Percentiles rank a stretch among this genome's conserved stretches.
phyloP scores from a whole-genome alignment of 1,139 yeast species.

The Geotrichum klebahnii region DNA sequence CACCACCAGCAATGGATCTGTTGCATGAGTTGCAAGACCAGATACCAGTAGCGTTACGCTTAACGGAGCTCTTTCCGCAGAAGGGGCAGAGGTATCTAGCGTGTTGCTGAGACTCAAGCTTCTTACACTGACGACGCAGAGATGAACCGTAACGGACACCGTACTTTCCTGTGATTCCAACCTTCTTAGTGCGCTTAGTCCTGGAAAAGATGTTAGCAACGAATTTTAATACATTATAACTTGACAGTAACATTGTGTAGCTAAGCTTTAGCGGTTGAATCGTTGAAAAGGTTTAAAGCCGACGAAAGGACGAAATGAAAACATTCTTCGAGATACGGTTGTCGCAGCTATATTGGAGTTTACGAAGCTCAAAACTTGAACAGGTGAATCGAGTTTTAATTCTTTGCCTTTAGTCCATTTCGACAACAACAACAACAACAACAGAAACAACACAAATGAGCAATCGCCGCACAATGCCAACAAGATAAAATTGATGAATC shows the following conservation, averaged over 20 bases:
- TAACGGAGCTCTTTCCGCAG: constrained; percentile 99
- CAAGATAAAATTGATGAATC: neutral
- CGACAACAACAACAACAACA: no score
- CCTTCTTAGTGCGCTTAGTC: constrained; percentile 99
- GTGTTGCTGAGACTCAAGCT: constrained; percentile 98
- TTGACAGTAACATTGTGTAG: no score
- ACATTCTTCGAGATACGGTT: no score
- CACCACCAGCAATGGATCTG: constrained; percentile 99
- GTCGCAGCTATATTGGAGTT: no score
- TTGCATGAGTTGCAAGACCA: constrained; percentile 94
- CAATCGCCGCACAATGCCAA: neutral
- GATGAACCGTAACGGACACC: constrained; percentile 99
- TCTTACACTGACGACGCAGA: constrained; percentile 99
- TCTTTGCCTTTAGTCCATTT: neutral
- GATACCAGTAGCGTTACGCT: constrained; percentile 98
- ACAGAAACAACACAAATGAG: neutral
- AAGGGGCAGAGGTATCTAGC: constrained; percentile 98
- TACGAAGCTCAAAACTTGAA: neutral
- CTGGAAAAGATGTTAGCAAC: constrained; percentile 39
- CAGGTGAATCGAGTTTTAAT: neutral
- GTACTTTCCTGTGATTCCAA: constrained; percentile 99
- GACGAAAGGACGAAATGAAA: no score
- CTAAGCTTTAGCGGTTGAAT: neutral
- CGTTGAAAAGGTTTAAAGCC: neutral
- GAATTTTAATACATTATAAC: neutral